Conservation (phyloP, 2,329 filamentous ascomycete species). For the Trichoderma sp. region DNA sequence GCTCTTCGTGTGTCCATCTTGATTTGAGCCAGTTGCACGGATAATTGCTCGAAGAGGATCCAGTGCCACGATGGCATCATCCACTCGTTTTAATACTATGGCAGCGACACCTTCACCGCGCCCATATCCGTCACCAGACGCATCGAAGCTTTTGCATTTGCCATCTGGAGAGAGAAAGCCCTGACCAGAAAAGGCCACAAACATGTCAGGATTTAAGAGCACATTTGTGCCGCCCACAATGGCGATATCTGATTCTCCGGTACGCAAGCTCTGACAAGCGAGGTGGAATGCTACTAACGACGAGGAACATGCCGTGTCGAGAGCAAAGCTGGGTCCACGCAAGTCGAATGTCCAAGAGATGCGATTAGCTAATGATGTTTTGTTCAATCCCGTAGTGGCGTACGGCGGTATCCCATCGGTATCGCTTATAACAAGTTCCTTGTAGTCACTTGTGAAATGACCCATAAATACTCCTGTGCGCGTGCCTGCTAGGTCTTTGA, state of each 20-base stretch:
- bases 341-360: background rate
- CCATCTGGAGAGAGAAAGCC: background rate
- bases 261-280: constrained; percentile 44
- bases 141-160: background rate
- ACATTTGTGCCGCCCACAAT: background rate
- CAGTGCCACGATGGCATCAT: constrained; percentile 48
- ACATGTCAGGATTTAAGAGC: background rate
- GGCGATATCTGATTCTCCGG: background rate
- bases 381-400: background rate
- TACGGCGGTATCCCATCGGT: background rate
- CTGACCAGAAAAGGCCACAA: background rate
- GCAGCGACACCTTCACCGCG: constrained; percentile 55
- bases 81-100: constrained; percentile 51
- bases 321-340: background rate
- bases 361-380: background rate
- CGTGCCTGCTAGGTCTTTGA: background rate
- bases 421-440: background rate
- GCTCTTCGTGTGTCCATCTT: constrained; percentile 41
- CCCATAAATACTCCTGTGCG: background rate
- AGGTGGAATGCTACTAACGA: background rate
- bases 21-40: constrained; percentile 28
- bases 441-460: background rate
- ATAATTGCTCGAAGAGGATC: constrained; percentile 47
- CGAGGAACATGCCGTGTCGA: background rate
- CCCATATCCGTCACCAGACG: background rate